These are phyloP conservation scores for Stagonosporopsis vannaccii DNA, from an alignment of 2,329 filamentous ascomycete species.

Conservation along the genomic window DNA sequence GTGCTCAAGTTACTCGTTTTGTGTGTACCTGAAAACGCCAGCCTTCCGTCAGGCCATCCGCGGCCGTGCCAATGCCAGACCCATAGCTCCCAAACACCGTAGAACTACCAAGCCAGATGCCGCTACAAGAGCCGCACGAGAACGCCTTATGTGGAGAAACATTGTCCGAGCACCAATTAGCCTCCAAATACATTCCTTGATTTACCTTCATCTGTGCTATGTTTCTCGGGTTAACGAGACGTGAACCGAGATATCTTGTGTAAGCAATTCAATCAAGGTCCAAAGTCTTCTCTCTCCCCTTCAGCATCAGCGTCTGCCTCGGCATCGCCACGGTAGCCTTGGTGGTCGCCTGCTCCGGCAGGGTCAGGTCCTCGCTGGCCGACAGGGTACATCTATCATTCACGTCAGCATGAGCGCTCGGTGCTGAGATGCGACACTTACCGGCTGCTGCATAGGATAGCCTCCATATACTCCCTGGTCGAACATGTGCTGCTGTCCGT, in stretches of 20 bases:
- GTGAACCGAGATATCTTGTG: background rate
- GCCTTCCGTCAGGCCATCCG: constrained; percentile 37
- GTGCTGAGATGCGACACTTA: constrained; percentile 54
- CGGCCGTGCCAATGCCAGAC: constrained; percentile 41
- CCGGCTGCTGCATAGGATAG: constrained; percentile 86
- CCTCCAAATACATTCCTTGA: background rate
- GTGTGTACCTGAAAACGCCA: constrained; percentile 40
- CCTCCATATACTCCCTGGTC: constrained; percentile 81
- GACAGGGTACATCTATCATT: constrained; percentile 48
- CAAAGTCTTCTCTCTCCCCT: constrained; percentile 51
- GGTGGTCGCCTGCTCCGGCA: constrained; percentile 45
- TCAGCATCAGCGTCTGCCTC: constrained; percentile 51
- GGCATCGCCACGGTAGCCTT: constrained; percentile 47
- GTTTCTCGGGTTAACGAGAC: background rate
- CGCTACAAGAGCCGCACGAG: constrained; percentile 17
- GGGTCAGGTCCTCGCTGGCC: constrained; percentile 50
- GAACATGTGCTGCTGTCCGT: constrained; percentile 84
- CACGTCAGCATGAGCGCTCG: constrained; percentile 5
- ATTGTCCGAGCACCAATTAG: constrained; percentile 3
- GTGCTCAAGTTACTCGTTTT: constrained; percentile 17
- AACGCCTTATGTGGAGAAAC: constrained; percentile 18
- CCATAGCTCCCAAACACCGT: constrained; percentile 36
- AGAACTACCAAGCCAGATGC: constrained; percentile 18
- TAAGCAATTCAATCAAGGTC: constrained; percentile 19
- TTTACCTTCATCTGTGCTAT: background rate